Percentiles rank a stretch among this genome's conserved stretches.
phyloP scores from a whole-genome alignment of 176 grass and related monocot genomes.

The Zoysia pacifica region DNA sequence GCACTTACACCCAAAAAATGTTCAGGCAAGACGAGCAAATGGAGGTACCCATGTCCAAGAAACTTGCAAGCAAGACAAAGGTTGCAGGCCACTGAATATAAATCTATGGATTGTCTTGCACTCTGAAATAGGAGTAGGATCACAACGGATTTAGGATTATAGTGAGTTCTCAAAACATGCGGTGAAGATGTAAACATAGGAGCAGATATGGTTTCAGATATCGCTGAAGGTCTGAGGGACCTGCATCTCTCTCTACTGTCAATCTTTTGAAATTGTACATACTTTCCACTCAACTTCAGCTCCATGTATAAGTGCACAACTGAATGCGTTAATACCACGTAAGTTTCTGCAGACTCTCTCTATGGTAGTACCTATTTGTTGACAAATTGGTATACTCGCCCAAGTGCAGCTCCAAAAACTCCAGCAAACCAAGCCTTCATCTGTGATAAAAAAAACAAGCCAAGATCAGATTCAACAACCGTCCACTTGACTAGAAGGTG shows the following conservation, averaged over 20 bases:
- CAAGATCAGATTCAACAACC: no score
- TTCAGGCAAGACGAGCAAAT: not conserved
- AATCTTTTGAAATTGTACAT: constrained; percentile 25
- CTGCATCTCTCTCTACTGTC: not conserved
- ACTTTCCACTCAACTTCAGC: constrained; percentile 6
- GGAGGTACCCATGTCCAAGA: not conserved
- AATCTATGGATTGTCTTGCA: not conserved
- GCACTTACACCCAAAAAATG: not conserved
- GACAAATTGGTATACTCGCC: not conserved
- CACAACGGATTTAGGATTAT: not conserved
- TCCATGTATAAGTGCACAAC: constrained; percentile 11
- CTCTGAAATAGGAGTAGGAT: constrained; percentile 4
- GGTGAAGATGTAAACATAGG: constrained; percentile 11
- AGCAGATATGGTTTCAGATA: not conserved
- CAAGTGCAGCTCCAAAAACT: not conserved
- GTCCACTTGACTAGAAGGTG: no score
- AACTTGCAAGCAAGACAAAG: not conserved
- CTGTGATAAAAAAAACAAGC: not conserved
- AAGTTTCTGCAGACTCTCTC: not conserved
- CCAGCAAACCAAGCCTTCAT: constrained; percentile 18
- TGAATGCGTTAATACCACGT: constrained; percentile 16
- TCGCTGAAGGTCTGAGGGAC: constrained; percentile 7
- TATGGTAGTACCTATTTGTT: not conserved
- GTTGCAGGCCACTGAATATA: not conserved
- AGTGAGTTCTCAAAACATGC: not conserved